These are phyloP conservation scores for Escovopsis sp. DNA, from an alignment of 2,329 filamentous ascomycete genomes.

Conservation along the genomic window DNA sequence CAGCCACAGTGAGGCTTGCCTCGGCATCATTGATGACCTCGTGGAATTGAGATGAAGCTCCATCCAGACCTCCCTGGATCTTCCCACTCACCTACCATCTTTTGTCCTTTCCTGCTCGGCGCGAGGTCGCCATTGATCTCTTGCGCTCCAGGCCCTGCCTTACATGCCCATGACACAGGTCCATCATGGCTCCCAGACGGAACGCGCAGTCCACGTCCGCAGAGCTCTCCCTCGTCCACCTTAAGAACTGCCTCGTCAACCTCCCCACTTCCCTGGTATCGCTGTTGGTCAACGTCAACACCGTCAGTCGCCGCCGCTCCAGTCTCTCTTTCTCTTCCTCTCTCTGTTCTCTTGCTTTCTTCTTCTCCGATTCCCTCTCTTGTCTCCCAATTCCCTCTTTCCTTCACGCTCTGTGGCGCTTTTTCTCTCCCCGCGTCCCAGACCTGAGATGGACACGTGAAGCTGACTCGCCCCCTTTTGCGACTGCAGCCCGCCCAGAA, in stretches of 20 bases:
- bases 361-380: too few relatives aligned
- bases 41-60: neutral
- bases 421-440: too few relatives aligned
- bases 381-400: too few relatives aligned
- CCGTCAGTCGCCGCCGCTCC: conserved; percentile 39
- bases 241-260: conserved; percentile 93
- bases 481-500: conserved; percentile 66
- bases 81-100: too few relatives aligned
- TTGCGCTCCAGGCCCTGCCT: conserved; percentile 22
- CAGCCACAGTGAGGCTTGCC: neutral
- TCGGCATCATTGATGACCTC: neutral
- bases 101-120: neutral
- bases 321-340: neutral
- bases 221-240: conserved; percentile 69
- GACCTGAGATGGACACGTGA: too few relatives aligned
- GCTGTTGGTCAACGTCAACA: conserved; percentile 76
- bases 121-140: neutral
- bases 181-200: conserved; percentile 32
- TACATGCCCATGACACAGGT: conserved; percentile 36
- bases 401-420: too few relatives aligned
- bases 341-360: too few relatives aligned
- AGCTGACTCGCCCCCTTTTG: neutral
- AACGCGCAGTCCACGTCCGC: conserved; percentile 53
- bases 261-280: conserved; percentile 73
- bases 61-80: neutral